Evolutionary conservation across 768 basidiomycete genomes (phyloP), one percentile per base, ranked within the genome.

Genomic region (Artomyces pyxidatus): DNA sequence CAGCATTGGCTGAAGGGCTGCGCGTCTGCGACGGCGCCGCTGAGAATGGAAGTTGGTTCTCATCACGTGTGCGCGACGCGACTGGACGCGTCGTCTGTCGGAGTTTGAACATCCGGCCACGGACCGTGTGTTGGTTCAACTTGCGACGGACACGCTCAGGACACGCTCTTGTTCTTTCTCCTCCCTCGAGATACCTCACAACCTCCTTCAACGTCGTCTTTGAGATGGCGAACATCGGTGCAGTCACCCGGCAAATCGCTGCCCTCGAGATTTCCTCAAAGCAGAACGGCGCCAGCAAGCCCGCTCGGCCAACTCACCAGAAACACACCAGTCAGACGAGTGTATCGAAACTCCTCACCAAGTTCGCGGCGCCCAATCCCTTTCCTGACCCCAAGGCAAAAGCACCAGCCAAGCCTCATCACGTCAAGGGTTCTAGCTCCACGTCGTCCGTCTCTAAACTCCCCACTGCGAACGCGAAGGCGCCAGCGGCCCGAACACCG

Each of bases 321-420:
- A 86, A 85, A 58, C 77, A 79, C 23, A 64, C 78, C 19, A 75
- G 74, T 57, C 79, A 83, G 59, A 61, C 71, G 3, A 80, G 75
- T 56, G 81, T 87, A 22, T 69, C 81, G 11, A 88, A 87, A 62
- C 72, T 88, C 10, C 72, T 86, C 50, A 79, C 81, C 1, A 89
- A 88, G 67, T 88, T 75, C 56, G 83, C 81, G 9, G 76, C 83
- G 2, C 82, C 85, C 0, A 78, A 81, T 55, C 75, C 78, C 9
- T 71, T 57, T 25, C 56, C 59, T 11, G 66, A 66, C 49, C 49
- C 67, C 1, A 52, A 56, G 23, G 42, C 54, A 25, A 51, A 50
- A n/a, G 17, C 46, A 49, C 17, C 37, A 17, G 25, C 51, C 37
- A 53, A 49, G 49, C 38, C 54, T 32, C 38, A 38, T 19, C 57